Percentiles rank a stretch among this genome's conserved stretches.
Conservation (phyloP, 164 flowering plant species). For the Piper longum region DNA sequence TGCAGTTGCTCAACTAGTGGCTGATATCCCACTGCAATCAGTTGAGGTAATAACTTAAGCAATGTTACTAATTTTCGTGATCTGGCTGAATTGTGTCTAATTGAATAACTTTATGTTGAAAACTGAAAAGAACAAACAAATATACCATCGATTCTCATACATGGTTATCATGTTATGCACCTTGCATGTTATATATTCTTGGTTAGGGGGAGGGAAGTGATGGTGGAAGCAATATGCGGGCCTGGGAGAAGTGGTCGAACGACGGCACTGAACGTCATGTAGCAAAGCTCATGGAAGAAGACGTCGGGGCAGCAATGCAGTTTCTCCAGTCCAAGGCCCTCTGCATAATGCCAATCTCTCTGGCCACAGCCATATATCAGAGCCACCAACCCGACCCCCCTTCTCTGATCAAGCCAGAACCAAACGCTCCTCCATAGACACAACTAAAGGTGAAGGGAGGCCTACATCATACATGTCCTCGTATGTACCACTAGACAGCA, state of each 20-base stretch:
- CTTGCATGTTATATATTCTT: not conserved
- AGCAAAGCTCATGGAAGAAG: slow-evolving; percentile 79
- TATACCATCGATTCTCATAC: not conserved
- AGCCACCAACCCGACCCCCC: slow-evolving; percentile 32
- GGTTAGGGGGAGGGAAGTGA: slow-evolving; percentile 43
- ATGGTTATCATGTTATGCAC: not conserved
- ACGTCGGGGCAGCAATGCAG: slow-evolving; percentile 77
- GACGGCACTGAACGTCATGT: slow-evolving; percentile 70
- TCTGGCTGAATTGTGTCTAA: too few relatives aligned
- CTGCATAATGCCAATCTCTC: slow-evolving; percentile 74
- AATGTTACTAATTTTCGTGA: too few relatives aligned
- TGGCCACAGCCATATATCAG: slow-evolving; percentile 52
- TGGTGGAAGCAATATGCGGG: slow-evolving; percentile 28
- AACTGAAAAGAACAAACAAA: not conserved
- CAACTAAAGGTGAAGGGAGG: not conserved
- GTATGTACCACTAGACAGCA: slow-evolving; percentile 8
- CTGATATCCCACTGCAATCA: slow-evolving; percentile 72
- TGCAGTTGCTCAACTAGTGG: slow-evolving; percentile 89
- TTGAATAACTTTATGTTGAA: too few relatives aligned
- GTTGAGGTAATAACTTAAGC: slow-evolving; percentile 43
- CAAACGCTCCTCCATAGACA: slow-evolving; percentile 28
- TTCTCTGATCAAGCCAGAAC: slow-evolving; percentile 39
- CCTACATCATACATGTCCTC: not conserved
- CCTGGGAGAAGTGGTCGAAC: slow-evolving; percentile 76
- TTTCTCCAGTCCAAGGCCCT: slow-evolving; percentile 74